Percentiles rank a stretch among this genome's conserved stretches.
These are phyloP conservation scores for Aspergillus indologenus DNA, from an alignment of 495 filamentous ascomycete genomes.

Conservation along the genomic window DNA sequence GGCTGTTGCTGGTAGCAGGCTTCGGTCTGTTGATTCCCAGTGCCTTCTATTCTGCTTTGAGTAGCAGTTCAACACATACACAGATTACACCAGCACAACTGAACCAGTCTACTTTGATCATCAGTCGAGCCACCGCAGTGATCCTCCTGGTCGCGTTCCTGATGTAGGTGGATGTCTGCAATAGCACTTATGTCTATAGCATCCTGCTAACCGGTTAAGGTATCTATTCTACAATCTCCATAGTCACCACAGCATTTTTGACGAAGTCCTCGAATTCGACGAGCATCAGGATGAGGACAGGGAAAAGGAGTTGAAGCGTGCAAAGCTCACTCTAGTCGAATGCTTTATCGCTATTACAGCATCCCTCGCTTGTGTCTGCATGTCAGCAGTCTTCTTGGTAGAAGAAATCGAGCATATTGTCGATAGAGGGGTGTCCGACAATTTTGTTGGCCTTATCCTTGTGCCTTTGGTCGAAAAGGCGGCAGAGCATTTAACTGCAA, in stretches of 20 bases:
- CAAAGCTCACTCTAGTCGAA: slow-evolving; percentile 78
- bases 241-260: slow-evolving; percentile 79
- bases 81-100: slow-evolving; percentile 38
- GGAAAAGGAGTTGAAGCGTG: slow-evolving; percentile 57
- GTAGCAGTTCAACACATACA: slow-evolving; percentile 31
- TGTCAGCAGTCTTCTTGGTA: slow-evolving; percentile 82
- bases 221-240: slow-evolving; percentile 80
- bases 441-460: slow-evolving; percentile 72
- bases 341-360: slow-evolving; percentile 64
- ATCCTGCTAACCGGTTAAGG: slow-evolving; percentile 34
- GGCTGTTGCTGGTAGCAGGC: slow-evolving; percentile 75
- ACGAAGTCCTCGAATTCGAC: slow-evolving; percentile 65
- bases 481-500: slow-evolving; percentile 82
- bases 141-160: slow-evolving; percentile 76
- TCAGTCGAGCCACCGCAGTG: slow-evolving; percentile 73
- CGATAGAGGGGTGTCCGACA: slow-evolving; percentile 64
- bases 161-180: slow-evolving; percentile 32
- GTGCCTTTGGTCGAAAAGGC: slow-evolving; percentile 85
- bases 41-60: slow-evolving; percentile 66
- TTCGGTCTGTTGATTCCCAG: slow-evolving; percentile 81
- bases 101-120: slow-evolving; percentile 50
- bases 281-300: slow-evolving; percentile 68
- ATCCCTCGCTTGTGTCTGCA: slow-evolving; percentile 67
- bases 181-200: background rate
- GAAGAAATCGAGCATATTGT: slow-evolving; percentile 76